Conservation (phyloP, 2,329 filamentous ascomycete genomes). For the Talaromyces marneffei region DNA sequence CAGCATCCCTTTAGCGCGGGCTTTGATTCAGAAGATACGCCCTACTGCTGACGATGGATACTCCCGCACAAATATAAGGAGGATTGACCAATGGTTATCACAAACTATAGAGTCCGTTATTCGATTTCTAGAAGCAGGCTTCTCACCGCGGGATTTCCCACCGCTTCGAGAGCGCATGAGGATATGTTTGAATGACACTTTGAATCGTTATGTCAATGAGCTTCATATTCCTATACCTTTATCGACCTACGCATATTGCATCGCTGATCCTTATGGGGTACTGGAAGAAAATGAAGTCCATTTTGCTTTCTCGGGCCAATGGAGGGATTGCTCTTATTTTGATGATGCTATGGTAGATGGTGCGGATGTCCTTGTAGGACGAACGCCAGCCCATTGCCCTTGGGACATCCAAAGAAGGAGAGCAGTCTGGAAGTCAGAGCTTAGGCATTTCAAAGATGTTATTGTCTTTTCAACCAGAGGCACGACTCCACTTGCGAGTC, state of each 20-base stretch:
- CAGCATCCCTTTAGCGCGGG: conserved; percentile 31
- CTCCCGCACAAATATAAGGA: conserved; percentile 20
- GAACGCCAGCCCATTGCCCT: conserved; percentile 52
- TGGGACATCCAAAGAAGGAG: conserved; percentile 55
- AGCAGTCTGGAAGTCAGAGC: conserved; percentile 45
- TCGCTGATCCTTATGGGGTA: conserved; percentile 51
- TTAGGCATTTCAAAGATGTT: conserved; percentile 52
- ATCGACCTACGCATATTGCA: conserved; percentile 51
- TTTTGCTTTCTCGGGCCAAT: conserved; percentile 48
- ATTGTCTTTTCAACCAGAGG: conserved; percentile 54
- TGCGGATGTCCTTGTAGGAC: conserved; percentile 50
- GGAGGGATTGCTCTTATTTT: conserved; percentile 34
- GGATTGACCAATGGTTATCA: conserved; percentile 32
- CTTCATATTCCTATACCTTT: conserved; percentile 45
- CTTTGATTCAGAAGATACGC: conserved; percentile 30
- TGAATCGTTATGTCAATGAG: conserved; percentile 41
- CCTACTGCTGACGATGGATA: conserved; percentile 23
- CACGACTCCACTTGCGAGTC: conserved; percentile 49
- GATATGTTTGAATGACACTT: conserved; percentile 34
- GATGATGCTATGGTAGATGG: conserved; percentile 43
- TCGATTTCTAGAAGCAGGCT: conserved; percentile 42
- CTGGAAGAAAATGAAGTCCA: conserved; percentile 52
- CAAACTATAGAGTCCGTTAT: conserved; percentile 32
- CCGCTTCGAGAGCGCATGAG: conserved; percentile 39
- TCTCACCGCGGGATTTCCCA: conserved; percentile 37